Base-by-base conservation (phyloP, 306 rosid genomes). In the Argentina anserina region DNA sequence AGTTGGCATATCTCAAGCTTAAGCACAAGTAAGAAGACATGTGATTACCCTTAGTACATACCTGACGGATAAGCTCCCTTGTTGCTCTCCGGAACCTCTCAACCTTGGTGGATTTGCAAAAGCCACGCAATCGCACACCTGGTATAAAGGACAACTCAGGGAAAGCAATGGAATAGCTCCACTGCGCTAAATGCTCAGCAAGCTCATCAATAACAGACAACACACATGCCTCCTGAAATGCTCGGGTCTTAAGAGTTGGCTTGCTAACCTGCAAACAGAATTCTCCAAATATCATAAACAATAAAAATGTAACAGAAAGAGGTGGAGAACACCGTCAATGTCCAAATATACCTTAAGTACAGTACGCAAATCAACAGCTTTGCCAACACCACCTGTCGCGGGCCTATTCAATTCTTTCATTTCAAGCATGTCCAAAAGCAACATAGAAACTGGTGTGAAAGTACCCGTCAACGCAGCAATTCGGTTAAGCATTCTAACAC, bases 151-250 rank as follows among this genome's bases (percentile, higher is more conserved):
- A 86, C 85, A 88, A 72, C 85, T 94, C 98, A 72, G 85, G 80
- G 82, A 94, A 94, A 10, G 96, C 89, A 78, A 87, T 81, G 56
- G 98, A 91, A 76, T 88, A 89, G 88, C 98, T 91, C 98, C 96
- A 91, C 58, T 87, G 95, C 39, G 95, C 82, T 68, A 94, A 73
- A 84, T 91, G 98, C 70, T 88, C 98, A 60, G 96, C 92, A 78
- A 91, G 90, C 90, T 89, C 97, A 76, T 89, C 95, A 68, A 91
- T 81, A 71, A 94, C 98, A 80, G 88, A 89, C 79, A 81, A 79
- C 46, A 91, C 96, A 75, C 98, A 94, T 2, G 97, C 97, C 86
- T 94, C 98, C 84, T 91, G 98, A 84, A 89, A 94, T 73, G 95
- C 91, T 67, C 96, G 86, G 70, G 97, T 94, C 90, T 94, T 94